Evolutionary conservation across 2,329 filamentous ascomycete species (phyloP), one percentile per base, ranked within the genome.

Genomic region (Fusarium duplospermum): DNA sequence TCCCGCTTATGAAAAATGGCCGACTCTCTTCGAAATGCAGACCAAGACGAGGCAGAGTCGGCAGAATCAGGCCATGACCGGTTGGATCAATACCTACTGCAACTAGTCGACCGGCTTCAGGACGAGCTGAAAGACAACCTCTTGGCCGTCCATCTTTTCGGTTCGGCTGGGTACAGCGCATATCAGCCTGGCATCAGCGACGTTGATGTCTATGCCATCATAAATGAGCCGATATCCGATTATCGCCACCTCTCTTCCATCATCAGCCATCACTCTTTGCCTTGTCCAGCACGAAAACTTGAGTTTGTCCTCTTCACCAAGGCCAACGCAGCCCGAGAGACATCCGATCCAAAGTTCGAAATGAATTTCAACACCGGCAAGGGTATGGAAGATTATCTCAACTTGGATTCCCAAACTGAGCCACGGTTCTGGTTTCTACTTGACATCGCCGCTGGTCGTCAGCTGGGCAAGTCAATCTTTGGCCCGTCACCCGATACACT

Each of bases 341-440:
- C 5, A 7, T 67, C 67, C 4, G 56, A 71, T 5, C 69, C 69
- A 0, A 13, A 14, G 1, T 71, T 71, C 20, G 69, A 71, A 35
- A 35, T 71, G 20, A 71, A 71, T 24, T 47, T 71, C 2, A 71
- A 71, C n/a, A 71, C 69, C 1, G 69, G 67, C 1, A 58, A 50
- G 31, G 24, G n/a, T 10, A 56, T 67, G 20, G 11, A 35, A 3
- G 63, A 71, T 11, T 59, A 70, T 36, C 6, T 67, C n/a, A 62
- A 57, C 27, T 52, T 71, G 1, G 59, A 71, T 1, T 68, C 67
- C 2, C 20, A 31, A 0, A 42, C 59, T 4, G 69, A 71, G 18
- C 54, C 67, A 9, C 70, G 69, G 0, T 64, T 70, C 18, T 71
- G 69, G 69, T 71, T 71, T 6, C 4, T 71, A 4, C 67, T 71